These are phyloP conservation scores for Suhomyces taliae DNA, from an alignment of 1,139 yeast genomes.

Conservation along the genomic window DNA sequence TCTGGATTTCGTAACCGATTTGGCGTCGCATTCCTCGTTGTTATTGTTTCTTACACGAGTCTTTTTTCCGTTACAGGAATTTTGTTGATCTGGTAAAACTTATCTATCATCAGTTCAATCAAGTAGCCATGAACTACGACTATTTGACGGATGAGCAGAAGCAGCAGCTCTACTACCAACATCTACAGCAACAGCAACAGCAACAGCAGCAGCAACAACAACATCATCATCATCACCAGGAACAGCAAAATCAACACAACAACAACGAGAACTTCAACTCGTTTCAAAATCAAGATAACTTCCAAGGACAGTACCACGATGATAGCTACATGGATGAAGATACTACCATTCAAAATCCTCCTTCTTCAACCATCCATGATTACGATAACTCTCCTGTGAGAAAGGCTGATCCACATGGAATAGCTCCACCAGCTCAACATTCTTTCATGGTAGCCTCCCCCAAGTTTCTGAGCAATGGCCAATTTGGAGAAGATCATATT, in stretches of 20 bases:
- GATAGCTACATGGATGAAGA: slow-evolving; percentile 48
- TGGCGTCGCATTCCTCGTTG: not conserved
- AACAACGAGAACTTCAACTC: slow-evolving; percentile 14
- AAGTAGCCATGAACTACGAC: slow-evolving; percentile 29
- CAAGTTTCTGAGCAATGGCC: slow-evolving; percentile 22
- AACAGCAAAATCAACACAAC: slow-evolving; percentile 14
- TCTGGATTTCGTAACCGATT: not conserved
- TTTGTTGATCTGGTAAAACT: not conserved
- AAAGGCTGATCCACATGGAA: slow-evolving; percentile 8
- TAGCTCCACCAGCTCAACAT: slow-evolving; percentile 11
- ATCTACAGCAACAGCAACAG: slow-evolving; percentile 20
- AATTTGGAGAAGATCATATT: slow-evolving; percentile 17
- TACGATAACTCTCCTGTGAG: slow-evolving; percentile 8
- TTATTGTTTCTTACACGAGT: not conserved
- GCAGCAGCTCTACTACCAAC: slow-evolving; percentile 32
- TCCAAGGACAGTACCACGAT: slow-evolving; percentile 17
- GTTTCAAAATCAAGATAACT: slow-evolving; percentile 14
- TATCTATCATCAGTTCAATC: not conserved
- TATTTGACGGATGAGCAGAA: slow-evolving; percentile 35
- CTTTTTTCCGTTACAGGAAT: not conserved
- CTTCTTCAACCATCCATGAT: slow-evolving; percentile 9
- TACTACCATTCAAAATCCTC: slow-evolving; percentile 22
- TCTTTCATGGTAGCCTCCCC: slow-evolving; percentile 22
- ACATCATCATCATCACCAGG: slow-evolving; percentile 16
- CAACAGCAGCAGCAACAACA: slow-evolving; percentile 20